Base-by-base conservation (phyloP, 139 green algal species). In the Chlorella ohadii region DNA sequence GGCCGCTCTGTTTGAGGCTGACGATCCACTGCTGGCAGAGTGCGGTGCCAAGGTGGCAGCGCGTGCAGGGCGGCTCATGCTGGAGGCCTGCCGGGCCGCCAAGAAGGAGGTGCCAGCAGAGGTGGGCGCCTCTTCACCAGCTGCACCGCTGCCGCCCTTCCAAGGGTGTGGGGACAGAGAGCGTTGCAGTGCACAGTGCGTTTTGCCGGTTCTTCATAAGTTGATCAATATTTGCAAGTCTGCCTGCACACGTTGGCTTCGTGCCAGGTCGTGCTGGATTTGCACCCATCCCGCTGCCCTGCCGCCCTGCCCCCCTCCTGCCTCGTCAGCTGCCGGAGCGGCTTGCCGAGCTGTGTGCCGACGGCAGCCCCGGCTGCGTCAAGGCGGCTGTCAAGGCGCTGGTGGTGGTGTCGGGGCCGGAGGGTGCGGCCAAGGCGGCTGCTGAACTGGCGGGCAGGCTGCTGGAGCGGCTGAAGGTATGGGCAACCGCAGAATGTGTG, bases 31-130 rank as follows among this genome's bases (percentile, higher is more conserved):
- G 31, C 36, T 88, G 64, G 70, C 77, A 13, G 79, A 59, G 16
- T 74, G 82, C 27, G 89, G 68, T 1, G 88, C 77, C 33, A 77
- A 87, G 31, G 84, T 92, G 34, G 68, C 93, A 36, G 71, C 83
- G 4, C 39, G 41, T 23, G 72, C 79, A 9, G 89, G 88, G 4
- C 19, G 20, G 20, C 33, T 61, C n/a, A 90, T 92, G 86, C 47
- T 55, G 47, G 73, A n/a, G 38, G 51, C 71, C 80, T 64, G 63
- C 63, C 34, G 17, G 6, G 6, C 17, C 19, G 13, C 61, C 39
- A 78, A 67, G 59, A 70, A 44, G 34, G 61, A 47, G 11, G 25
- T 79, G 34, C 63, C 76, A 0, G 31, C 36, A 16, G 25, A 28
- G 76, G 76, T 82, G 59, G 28, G 76, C 23, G 41, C 56, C 51